Evolutionary conservation across 2,329 filamentous ascomycete species (phyloP), one percentile per base, ranked within the genome.

Genomic region (Hypoxylon sp.): DNA sequence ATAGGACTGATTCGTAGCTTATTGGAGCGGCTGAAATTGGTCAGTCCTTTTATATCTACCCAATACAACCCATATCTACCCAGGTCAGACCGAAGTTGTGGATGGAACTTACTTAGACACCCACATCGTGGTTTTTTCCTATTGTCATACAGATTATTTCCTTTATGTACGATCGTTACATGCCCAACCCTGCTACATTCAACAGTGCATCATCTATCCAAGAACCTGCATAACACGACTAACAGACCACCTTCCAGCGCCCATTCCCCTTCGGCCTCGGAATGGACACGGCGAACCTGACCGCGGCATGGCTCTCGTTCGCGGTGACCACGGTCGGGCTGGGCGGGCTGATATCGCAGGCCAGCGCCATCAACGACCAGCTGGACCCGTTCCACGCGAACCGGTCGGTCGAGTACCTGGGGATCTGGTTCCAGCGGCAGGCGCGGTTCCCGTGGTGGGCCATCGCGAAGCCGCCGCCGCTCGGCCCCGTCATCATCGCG

Each of bases 321-420:
- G 56, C 35, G 12, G 60, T 45, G 17, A 63, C 62, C 8, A 49
- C 57, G 3, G 47, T 57, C 20, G 62, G 58, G 15, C 52, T 63
- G 2, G 61, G 62, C 40, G 62, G 60, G 3, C 25, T 64, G 59
- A 62, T 79, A 48, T 71, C 70, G 4, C 76, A 79, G 64, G 77
- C 77, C 1, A 67, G 66, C 21, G 58, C 63, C 11, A 79, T 76
- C 66, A 78, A 75, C 63, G 61, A 68, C 15, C 67, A 75, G 57
- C 66, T 72, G 35, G 74, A 74, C 2, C 70, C 61, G 12, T 65
- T 60, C 52, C 61, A 63, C 55, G 57, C 60, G 5, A 59, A 35
- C 13, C 63, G 63, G 42, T 61, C 57, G 4, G 54, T 37, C 11
- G 62, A 65, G 47, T 63, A 63, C 51, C 57, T 67, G 20, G 64